A percentile compares a stretch with the other conserved stretches of the same genome.
phyloP scores from a whole-genome alignment of 768 basidiomycete genomes.

The Roridomyces roridus region DNA sequence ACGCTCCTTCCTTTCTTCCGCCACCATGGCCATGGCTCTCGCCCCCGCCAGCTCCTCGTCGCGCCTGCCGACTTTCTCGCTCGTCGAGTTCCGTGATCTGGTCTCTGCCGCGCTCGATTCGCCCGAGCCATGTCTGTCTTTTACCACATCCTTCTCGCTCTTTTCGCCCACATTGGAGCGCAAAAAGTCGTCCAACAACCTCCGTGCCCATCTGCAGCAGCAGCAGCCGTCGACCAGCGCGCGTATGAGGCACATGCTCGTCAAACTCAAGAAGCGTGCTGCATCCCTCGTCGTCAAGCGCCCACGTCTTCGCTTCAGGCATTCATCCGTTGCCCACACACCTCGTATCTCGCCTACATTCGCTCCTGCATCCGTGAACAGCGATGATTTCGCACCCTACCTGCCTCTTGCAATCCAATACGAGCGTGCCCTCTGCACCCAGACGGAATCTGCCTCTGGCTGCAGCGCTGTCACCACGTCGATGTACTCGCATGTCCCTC shows the following conservation, averaged over 20 bases:
- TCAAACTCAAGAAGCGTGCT: conserved; percentile 10
- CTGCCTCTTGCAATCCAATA: background rate
- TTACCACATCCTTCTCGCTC: background rate
- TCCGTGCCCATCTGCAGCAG: background rate
- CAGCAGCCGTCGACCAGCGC: background rate
- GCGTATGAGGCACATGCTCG: background rate
- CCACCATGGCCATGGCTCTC: too few relatives aligned
- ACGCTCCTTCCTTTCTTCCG: too few relatives aligned
- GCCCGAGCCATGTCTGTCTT: background rate
- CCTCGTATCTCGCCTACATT: too few relatives aligned
- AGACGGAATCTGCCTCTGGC: too few relatives aligned
- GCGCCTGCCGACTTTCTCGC: conserved; percentile 9
- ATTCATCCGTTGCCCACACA: too few relatives aligned
- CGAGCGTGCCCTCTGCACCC: background rate
- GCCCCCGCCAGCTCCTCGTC: background rate
- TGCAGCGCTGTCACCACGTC: too few relatives aligned
- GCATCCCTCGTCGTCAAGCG: background rate
- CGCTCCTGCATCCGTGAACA: background rate
- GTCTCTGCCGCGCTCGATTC: conserved; percentile 15
- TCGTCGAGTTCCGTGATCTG: conserved; percentile 10
- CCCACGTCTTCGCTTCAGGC: background rate
- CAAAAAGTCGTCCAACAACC: background rate
- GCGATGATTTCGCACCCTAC: background rate
- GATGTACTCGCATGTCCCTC: background rate
- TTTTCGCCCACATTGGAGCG: background rate